These are phyloP conservation scores for Saccharomycopsis lassenensis DNA, from an alignment of 805 yeast genomes.

Conservation along the genomic window DNA sequence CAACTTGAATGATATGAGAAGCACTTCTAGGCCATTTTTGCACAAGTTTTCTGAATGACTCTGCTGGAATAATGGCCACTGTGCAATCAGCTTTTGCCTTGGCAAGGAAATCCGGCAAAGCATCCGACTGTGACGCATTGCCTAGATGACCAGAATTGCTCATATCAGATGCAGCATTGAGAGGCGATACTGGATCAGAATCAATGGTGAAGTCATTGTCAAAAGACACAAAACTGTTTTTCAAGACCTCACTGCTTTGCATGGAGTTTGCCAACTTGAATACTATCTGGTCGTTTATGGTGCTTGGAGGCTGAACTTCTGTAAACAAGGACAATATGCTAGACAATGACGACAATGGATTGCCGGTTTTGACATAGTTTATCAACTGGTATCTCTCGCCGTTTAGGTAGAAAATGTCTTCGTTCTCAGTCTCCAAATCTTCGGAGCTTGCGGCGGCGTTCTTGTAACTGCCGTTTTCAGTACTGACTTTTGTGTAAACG, in stretches of 20 bases:
- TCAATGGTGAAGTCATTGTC: too few relatives aligned
- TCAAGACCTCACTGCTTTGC: too few relatives aligned
- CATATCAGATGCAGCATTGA: too few relatives aligned
- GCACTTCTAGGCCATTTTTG: conserved; percentile 77
- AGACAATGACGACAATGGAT: conserved; percentile 76
- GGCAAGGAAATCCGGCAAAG: conserved; percentile 45
- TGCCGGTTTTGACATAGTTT: conserved; percentile 72
- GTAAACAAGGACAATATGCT: conserved; percentile 71
- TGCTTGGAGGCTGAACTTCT: conserved; percentile 23
- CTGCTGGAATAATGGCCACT: conserved; percentile 83
- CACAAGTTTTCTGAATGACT: conserved; percentile 65
- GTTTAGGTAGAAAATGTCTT: conserved; percentile 38
- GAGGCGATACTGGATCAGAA: conserved; percentile 13
- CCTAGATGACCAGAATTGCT: too few relatives aligned
- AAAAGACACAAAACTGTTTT: too few relatives aligned
- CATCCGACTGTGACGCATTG: neutral
- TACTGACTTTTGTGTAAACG: conserved; percentile 47
- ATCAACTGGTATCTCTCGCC: conserved; percentile 59
- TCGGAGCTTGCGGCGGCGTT: conserved; percentile 8
- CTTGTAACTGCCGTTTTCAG: conserved; percentile 6
- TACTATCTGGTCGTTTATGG: too few relatives aligned
- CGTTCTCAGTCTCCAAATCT: conserved; percentile 22
- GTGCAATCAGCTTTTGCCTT: conserved; percentile 69
- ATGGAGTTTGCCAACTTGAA: too few relatives aligned
- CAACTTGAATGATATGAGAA: conserved; percentile 90